Conservation (phyloP, 208 protist species). For the Novymonas esmeraldas region DNA sequence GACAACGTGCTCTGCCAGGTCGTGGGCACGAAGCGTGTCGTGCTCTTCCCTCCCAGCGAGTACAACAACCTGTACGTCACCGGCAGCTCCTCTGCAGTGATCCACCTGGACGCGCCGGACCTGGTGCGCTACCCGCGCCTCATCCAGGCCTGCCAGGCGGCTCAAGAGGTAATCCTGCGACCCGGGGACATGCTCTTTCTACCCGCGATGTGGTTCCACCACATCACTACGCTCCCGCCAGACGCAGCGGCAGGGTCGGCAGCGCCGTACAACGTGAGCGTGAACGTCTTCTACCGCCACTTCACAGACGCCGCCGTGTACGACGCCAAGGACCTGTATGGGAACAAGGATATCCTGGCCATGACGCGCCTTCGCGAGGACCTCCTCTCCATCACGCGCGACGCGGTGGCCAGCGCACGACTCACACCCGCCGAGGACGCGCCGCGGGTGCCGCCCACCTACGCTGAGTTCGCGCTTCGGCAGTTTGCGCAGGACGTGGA, state of each 20-base stretch:
- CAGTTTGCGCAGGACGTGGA: constrained; percentile 86
- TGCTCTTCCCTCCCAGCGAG: constrained; percentile 88
- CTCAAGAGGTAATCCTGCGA: constrained; percentile 71
- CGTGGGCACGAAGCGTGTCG: constrained; percentile 87
- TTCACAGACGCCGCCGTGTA: constrained; percentile 58
- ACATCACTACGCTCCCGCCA: constrained; percentile 73
- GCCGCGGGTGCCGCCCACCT: constrained; percentile 37
- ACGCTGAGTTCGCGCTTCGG: constrained; percentile 80
- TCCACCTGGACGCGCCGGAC: constrained; percentile 81
- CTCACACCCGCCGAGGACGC: constrained; percentile 11
- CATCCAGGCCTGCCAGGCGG: constrained; percentile 73
- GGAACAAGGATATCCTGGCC: constrained; percentile 87
- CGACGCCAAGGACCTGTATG: constrained; percentile 89
- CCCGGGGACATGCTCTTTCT: constrained; percentile 95
- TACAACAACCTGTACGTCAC: constrained; percentile 91
- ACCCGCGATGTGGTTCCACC: constrained; percentile 93
- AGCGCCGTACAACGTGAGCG: constrained; percentile 65
- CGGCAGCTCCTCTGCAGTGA: constrained; percentile 85
- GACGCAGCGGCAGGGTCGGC: neutral
- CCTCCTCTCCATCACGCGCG: constrained; percentile 36
- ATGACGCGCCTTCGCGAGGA: constrained; percentile 44
- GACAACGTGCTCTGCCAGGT: constrained; percentile 95
- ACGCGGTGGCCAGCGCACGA: constrained; percentile 21
- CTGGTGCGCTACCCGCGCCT: constrained; percentile 82
- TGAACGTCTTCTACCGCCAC: constrained; percentile 91